Conservation (phyloP, 2,329 filamentous ascomycete species). For the Verruconis gallopava region DNA sequence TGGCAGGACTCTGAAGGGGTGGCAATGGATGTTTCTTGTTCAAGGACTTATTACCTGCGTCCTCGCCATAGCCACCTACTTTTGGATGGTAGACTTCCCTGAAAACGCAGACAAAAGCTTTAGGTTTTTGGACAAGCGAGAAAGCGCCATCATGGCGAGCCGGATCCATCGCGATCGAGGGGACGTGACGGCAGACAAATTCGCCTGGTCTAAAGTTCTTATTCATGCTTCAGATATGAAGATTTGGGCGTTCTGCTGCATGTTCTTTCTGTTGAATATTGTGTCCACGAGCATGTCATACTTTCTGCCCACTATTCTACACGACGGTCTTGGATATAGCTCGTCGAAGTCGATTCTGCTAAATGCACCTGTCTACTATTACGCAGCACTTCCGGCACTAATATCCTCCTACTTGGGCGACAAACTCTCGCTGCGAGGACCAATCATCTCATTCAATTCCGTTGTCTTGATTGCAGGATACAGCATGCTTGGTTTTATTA, state of each 20-base stretch:
- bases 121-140: slow-evolving; percentile 42
- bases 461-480: slow-evolving; percentile 50
- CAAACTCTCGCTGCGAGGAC: slow-evolving; percentile 44
- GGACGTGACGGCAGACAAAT: slow-evolving; percentile 44
- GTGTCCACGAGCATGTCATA: slow-evolving; percentile 53
- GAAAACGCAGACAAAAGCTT: slow-evolving; percentile 46
- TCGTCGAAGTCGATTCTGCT: slow-evolving; percentile 27
- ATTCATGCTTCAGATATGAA: slow-evolving; percentile 46
- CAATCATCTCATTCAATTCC: slow-evolving; percentile 53
- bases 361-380: slow-evolving; percentile 10
- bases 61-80: slow-evolving; percentile 48
- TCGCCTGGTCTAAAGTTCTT: slow-evolving; percentile 40
- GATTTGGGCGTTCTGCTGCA: slow-evolving; percentile 49
- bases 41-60: slow-evolving; percentile 47
- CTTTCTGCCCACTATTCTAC: slow-evolving; percentile 50
- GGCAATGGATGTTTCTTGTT: slow-evolving; percentile 58
- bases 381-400: slow-evolving; percentile 6
- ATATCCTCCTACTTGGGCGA: slow-evolving; percentile 38
- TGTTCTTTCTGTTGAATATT: slow-evolving; percentile 56
- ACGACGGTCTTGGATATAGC: slow-evolving; percentile 42
- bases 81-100: slow-evolving; percentile 60
- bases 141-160: slow-evolving; percentile 42
- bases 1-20: slow-evolving; percentile 43
- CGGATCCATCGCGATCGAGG: slow-evolving; percentile 49
- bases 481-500: slow-evolving; percentile 49